Evolutionary conservation across 1,284 basidiomycete species (phyloP).

Genomic region (Leccinum solheimii): DNA sequence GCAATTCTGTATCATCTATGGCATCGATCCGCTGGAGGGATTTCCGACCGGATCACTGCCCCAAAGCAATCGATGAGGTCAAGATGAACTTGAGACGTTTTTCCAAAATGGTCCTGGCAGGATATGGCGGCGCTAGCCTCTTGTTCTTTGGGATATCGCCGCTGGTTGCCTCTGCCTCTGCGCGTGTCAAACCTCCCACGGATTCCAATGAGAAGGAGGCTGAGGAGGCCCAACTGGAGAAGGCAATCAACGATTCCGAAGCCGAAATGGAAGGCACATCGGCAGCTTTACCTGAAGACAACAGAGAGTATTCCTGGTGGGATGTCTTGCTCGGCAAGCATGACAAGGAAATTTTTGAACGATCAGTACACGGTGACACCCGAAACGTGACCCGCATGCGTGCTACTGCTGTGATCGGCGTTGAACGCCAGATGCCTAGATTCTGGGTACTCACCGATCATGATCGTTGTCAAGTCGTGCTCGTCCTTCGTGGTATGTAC

Average conservation of each 20-base stretch:
- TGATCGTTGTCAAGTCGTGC: constrained; percentile 65
- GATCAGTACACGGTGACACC: constrained; percentile 43
- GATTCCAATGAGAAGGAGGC: constrained; percentile 42
- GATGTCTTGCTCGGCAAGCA: constrained; percentile 72
- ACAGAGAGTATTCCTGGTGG: constrained; percentile 70
- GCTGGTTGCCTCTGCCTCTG: constrained; percentile 32
- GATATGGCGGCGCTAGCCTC: constrained; percentile 76
- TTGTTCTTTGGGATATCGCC: constrained; percentile 75
- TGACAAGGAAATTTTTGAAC: constrained; percentile 76
- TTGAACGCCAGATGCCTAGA: constrained; percentile 70
- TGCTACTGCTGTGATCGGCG: constrained; percentile 58
- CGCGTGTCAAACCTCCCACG: constrained; percentile 28
- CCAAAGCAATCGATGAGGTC: constrained; percentile 50
- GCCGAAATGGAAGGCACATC: constrained; percentile 55
- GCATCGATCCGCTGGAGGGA: constrained; percentile 31
- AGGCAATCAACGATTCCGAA: constrained; percentile 69
- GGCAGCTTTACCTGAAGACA: constrained; percentile 30
- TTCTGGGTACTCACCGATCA: constrained; percentile 84
- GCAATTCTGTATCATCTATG: constrained; percentile 34
- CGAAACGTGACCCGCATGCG: constrained; percentile 41
- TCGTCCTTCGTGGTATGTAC: constrained; percentile 62
- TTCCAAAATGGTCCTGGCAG: constrained; percentile 77
- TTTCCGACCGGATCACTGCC: constrained; percentile 28
- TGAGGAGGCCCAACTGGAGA: constrained; percentile 62
- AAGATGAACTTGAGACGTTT: constrained; percentile 68